Percentiles rank a stretch among this genome's conserved stretches.
Conservation (phyloP, 1,139 yeast species). For the Hanseniaspora uvarum region DNA sequence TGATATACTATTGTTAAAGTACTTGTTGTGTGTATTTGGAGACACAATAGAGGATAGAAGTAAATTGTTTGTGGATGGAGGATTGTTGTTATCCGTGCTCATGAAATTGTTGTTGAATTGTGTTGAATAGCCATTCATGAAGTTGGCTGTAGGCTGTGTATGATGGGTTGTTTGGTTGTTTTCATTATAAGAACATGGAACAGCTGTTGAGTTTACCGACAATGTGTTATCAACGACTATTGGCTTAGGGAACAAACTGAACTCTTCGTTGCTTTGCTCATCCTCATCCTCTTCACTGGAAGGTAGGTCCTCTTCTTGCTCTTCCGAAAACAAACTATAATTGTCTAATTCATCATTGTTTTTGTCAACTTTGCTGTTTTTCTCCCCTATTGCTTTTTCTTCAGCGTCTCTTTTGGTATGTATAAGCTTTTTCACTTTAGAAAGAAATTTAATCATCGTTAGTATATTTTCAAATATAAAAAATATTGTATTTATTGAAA, state of each 20-base stretch:
- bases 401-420: conserved; percentile 2
- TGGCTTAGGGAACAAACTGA: conserved; percentile 23
- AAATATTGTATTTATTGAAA: too few relatives aligned
- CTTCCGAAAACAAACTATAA: neutral
- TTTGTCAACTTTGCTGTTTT: neutral
- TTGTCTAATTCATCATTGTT: neutral
- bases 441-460: neutral
- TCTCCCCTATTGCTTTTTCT: neutral
- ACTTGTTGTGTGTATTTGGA: neutral
- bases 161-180: conserved; percentile 18
- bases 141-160: conserved; percentile 20
- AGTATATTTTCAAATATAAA: neutral
- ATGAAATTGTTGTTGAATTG: neutral
- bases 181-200: conserved; percentile 24
- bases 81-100: neutral
- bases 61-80: neutral
- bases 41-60: neutral
- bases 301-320: conserved; percentile 8
- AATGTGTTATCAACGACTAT: conserved; percentile 24
- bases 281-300: conserved; percentile 5
- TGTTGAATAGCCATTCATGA: conserved; percentile 16
- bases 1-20: neutral
- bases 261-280: neutral
- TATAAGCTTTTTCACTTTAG: neutral
- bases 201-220: conserved; percentile 21